Evolutionary conservation across 2,329 filamentous ascomycete species (phyloP).

Genomic region (Alternaria dauci): DNA sequence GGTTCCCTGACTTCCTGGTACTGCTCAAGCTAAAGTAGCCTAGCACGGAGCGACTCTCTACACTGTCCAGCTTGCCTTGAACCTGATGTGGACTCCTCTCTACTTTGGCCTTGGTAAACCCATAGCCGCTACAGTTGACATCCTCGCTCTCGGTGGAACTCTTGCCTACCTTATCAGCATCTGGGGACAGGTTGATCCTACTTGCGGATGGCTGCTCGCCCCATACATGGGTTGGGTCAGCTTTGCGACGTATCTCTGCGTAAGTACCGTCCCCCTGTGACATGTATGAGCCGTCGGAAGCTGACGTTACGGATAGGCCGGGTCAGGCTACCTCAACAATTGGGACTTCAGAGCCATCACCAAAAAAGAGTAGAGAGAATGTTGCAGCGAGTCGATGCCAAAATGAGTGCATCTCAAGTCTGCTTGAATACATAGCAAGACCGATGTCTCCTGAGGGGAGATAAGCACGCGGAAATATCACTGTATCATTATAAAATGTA

Average conservation of each 20-base stretch:
- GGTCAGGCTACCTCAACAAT: conserved; percentile 51
- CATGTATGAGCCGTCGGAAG: not conserved
- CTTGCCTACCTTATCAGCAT: conserved; percentile 74
- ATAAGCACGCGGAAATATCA: not conserved
- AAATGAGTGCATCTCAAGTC: not conserved
- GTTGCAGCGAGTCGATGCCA: not conserved
- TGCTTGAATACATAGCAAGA: not conserved
- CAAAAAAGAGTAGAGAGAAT: conserved; percentile 33
- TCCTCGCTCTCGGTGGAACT: conserved; percentile 76
- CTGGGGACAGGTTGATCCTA: conserved; percentile 77
- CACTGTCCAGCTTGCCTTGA: conserved; percentile 83
- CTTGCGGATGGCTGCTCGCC: conserved; percentile 75
- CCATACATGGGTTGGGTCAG: conserved; percentile 88
- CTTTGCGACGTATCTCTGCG: conserved; percentile 86
- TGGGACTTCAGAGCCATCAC: conserved; percentile 47
- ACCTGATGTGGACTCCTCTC: conserved; percentile 89
- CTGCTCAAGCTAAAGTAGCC: conserved; percentile 6
- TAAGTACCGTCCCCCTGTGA: conserved; percentile 37
- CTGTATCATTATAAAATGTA: not conserved
- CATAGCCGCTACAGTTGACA: conserved; percentile 76
- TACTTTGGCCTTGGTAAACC: conserved; percentile 85
- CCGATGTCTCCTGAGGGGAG: not conserved
- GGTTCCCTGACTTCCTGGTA: not conserved
- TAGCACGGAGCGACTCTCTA: conserved; percentile 78
- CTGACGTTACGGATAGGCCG: conserved; percentile 39